Conservation (phyloP, 1,139 yeast species). For the Blastobotrys aristatus region DNA sequence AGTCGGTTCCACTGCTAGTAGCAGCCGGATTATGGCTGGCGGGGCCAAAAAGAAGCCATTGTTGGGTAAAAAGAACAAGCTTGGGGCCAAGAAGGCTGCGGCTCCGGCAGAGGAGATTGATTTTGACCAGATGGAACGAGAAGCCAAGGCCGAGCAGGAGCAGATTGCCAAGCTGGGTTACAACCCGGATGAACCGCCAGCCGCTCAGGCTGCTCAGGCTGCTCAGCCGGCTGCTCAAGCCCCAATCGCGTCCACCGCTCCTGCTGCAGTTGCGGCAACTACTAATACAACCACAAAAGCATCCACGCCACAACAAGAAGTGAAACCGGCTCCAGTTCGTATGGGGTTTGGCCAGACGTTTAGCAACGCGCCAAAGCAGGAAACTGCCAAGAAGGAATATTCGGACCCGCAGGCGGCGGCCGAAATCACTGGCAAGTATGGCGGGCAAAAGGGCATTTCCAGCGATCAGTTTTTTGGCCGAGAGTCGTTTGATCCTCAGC, state of each 20-base stretch:
- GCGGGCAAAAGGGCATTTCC: conserved; percentile 87
- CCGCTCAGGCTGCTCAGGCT: conserved; percentile 28
- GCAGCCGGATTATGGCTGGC: conserved; percentile 25
- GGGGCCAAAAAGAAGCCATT: conserved; percentile 29
- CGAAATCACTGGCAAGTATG: conserved; percentile 58
- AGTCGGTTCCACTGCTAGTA: conserved; percentile 23
- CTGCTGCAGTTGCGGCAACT: neutral
- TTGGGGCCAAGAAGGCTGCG: conserved; percentile 42
- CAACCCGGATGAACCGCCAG: conserved; percentile 45
- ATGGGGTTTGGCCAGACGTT: conserved; percentile 39
- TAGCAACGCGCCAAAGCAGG: conserved; percentile 23
- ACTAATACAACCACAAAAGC: neutral
- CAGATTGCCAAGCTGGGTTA: conserved; percentile 69
- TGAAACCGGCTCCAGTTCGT: conserved; percentile 24
- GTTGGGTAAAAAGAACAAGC: conserved; percentile 32
- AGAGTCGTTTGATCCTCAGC: conserved; percentile 72
- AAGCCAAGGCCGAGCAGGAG: conserved; percentile 79
- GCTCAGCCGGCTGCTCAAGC: conserved; percentile 21
- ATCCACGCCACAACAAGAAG: conserved; percentile 26
- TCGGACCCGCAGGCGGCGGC: conserved; percentile 38
- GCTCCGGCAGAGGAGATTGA: conserved; percentile 59
- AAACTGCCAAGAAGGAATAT: conserved; percentile 24
- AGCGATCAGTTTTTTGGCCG: conserved; percentile 94
- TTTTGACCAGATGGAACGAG: conserved; percentile 85
- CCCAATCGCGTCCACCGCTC: neutral